Conservation (phyloP, 208 protist genomes). For the Porcisia deanei region DNA sequence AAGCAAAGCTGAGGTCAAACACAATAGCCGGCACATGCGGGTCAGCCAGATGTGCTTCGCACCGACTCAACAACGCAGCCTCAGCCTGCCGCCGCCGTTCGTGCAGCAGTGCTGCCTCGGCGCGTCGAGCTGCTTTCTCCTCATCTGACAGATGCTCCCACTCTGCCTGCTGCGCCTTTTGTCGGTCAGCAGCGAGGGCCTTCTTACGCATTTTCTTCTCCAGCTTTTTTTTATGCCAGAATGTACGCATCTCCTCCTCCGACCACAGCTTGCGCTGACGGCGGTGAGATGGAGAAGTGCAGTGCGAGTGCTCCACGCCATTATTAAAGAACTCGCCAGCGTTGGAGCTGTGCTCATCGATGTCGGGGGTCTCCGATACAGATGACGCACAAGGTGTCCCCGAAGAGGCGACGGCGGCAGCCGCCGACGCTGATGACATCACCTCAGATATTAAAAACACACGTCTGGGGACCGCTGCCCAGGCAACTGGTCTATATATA, state of each 20-base stretch:
- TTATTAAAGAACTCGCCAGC: not conserved
- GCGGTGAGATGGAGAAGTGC: constrained; percentile 4
- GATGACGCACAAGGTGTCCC: not conserved
- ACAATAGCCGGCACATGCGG: constrained; percentile 56
- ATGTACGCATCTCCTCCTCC: constrained; percentile 50
- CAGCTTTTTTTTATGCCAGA: constrained; percentile 64
- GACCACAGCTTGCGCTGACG: constrained; percentile 60
- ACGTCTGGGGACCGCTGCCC: not conserved
- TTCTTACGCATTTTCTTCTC: constrained; percentile 47
- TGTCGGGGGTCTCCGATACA: not conserved
- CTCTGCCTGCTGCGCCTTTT: constrained; percentile 34
- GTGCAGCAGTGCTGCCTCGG: constrained; percentile 45
- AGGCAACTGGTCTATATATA: not conserved
- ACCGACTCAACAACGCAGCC: constrained; percentile 21
- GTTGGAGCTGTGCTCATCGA: not conserved
- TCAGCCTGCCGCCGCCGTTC: constrained; percentile 53
- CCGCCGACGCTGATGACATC: not conserved
- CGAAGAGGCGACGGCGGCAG: not conserved
- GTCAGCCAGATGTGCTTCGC: constrained; percentile 39
- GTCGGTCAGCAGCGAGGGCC: constrained; percentile 31
- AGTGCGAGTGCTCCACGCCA: not conserved
- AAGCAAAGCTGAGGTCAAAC: constrained; percentile 88
- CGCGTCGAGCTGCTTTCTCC: constrained; percentile 42
- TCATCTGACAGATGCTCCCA: constrained; percentile 64
- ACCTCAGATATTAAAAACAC: not conserved